Evolutionary conservation across 495 filamentous ascomycete species (phyloP), one percentile per base, ranked within the genome.

Genomic region (Trichoderma asperelloides): DNA sequence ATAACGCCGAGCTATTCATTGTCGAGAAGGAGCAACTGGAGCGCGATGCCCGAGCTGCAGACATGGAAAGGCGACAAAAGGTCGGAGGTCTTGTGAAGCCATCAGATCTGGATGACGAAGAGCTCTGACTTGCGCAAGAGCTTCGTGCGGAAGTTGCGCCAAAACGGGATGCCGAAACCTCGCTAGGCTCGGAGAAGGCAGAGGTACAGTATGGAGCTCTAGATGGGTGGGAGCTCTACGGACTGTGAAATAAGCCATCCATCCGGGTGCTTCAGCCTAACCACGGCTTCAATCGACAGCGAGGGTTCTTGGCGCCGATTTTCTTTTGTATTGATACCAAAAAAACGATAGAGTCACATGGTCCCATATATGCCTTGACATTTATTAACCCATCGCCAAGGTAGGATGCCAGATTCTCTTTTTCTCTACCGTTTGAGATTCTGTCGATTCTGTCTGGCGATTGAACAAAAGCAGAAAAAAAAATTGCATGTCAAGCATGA

Each of bases 51-150:
- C 86, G 88, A 70, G 85, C 86, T 64, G 91, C 89, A 2, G 93
- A 97, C 76, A 84, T 91, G 70, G 91, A 94, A 76, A 87, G 92
- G 66, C 87, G 89, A n/a, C 88, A 93, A 78, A 96, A 92, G 78
- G 92, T 97, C 49, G 91, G 93, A 67, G 93, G 93, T 37, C 78
- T 97, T 70, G 80, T 97, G 69, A 97, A 97, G 80, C 93, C 93
- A 62, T 91, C 91, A 25, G 93, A 97, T 72, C 86, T 97, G 73
- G 74, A 76, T 33, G 93, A 97, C 71, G 93, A 97, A 73, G 93
- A 97, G 77, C 82, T 97, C 77, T 97, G 91, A 96, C 89, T 92
- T 55, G 80, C 84, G 4, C 75, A 85, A 71, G 88, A 91, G 73
- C 73, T 91, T 23, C 81, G 87, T 69, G 81, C 79, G 37, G 88